Conservation (phyloP, 106 monocot genomes). For the Triglochin maritima region DNA sequence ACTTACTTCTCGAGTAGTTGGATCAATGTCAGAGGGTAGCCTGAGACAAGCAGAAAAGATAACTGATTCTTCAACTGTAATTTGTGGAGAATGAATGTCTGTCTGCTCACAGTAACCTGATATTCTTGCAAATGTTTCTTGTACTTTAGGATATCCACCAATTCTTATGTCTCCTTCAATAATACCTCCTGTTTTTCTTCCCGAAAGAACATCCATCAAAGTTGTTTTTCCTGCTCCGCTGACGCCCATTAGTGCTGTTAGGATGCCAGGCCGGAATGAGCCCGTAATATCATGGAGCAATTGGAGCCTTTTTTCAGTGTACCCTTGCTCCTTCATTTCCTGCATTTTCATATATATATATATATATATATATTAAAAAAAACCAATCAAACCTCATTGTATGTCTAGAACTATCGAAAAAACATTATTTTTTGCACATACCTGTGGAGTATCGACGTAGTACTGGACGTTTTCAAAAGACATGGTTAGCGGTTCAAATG, state of each 20-base stretch:
- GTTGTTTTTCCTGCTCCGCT: conserved; percentile 86
- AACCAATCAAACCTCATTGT: not conserved
- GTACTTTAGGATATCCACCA: conserved; percentile 64
- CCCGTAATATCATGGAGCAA: conserved; percentile 64
- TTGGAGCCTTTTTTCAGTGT: conserved; percentile 38
- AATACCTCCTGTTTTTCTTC: conserved; percentile 69
- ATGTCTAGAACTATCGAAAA: no score
- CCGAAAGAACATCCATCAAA: conserved; percentile 68
- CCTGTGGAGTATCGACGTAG: conserved; percentile 50
- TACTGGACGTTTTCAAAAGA: conserved; percentile 54
- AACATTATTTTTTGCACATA: conserved; percentile 8
- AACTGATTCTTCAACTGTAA: conserved; percentile 76
- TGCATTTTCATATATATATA: not conserved
- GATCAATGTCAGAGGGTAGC: conserved; percentile 40
- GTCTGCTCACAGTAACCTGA: conserved; percentile 82
- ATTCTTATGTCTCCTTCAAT: conserved; percentile 70
- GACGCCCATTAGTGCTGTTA: conserved; percentile 68
- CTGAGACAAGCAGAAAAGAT: conserved; percentile 68
- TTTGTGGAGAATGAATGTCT: conserved; percentile 70
- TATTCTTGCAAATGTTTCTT: conserved; percentile 64
- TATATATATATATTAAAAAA: not conserved
- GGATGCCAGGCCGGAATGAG: conserved; percentile 53
- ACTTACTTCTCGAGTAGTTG: conserved; percentile 44
- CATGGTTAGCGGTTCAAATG: conserved; percentile 46
- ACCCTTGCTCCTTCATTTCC: conserved; percentile 72